Percentiles rank a stretch among this genome's conserved stretches.
phyloP scores from a whole-genome alignment of 2,329 filamentous ascomycete genomes.

The Penicillium capsulatum region DNA sequence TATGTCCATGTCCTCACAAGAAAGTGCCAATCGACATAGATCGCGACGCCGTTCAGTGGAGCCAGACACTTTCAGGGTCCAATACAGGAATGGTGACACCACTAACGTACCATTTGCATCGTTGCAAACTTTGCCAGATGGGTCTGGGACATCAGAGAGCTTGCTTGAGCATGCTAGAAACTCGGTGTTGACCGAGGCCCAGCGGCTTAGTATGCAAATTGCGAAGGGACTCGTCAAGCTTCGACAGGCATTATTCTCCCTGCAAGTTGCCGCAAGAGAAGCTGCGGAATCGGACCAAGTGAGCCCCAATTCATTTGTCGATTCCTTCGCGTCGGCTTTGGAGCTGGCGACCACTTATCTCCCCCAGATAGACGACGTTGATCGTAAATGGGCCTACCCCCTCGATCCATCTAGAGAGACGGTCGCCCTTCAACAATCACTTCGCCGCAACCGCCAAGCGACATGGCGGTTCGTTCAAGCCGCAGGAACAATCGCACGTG shows the following conservation, averaged over 20 bases:
- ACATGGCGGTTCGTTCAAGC: slow-evolving; percentile 60
- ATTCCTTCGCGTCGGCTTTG: slow-evolving; percentile 41
- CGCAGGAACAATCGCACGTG: slow-evolving; percentile 54
- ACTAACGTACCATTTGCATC: slow-evolving; percentile 57
- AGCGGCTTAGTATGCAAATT: slow-evolving; percentile 53
- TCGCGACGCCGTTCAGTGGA: slow-evolving; percentile 36
- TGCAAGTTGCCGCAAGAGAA: slow-evolving; percentile 38
- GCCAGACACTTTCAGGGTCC: slow-evolving; percentile 49
- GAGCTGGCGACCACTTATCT: slow-evolving; percentile 48
- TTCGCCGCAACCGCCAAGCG: slow-evolving; percentile 54
- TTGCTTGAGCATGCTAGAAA: slow-evolving; percentile 42
- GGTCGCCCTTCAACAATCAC: slow-evolving; percentile 52
- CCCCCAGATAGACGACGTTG: slow-evolving; percentile 55
- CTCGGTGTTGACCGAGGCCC: slow-evolving; percentile 49
- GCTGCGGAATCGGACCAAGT: slow-evolving; percentile 24
- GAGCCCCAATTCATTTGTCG: slow-evolving; percentile 32
- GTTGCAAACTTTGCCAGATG: slow-evolving; percentile 37
- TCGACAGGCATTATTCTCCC: slow-evolving; percentile 53
- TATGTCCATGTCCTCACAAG: slow-evolving; percentile 41
- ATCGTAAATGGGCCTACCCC: slow-evolving; percentile 56
- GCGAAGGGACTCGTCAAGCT: slow-evolving; percentile 54
- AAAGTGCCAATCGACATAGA: slow-evolving; percentile 45
- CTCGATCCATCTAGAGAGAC: slow-evolving; percentile 52
- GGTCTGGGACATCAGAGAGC: slow-evolving; percentile 28
- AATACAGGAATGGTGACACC: slow-evolving; percentile 57